These are phyloP conservation scores for Lathyrus oleraceus DNA, from an alignment of 306 rosid genomes.

Conservation along the genomic window DNA sequence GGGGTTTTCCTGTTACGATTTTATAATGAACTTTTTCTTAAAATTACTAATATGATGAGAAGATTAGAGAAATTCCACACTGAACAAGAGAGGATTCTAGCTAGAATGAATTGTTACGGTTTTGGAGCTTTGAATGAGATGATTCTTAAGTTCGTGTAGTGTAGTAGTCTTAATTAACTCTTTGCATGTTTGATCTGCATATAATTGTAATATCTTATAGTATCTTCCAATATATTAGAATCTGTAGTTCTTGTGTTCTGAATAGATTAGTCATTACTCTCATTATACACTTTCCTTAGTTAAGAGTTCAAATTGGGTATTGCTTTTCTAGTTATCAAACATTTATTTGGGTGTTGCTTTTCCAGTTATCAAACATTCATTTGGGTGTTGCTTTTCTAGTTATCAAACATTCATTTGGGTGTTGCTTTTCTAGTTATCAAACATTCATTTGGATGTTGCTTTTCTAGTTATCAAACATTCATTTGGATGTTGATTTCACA, in stretches of 20 bases:
- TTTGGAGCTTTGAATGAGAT: background rate
- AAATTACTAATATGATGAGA: background rate
- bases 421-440: constrained; percentile 11
- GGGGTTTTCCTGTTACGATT: constrained; percentile 16
- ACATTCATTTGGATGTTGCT: constrained; percentile 6
- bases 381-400: background rate
- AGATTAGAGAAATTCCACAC: background rate
- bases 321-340: no score
- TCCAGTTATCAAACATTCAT: constrained; percentile 5
- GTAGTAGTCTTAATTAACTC: background rate
- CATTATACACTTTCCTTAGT: background rate
- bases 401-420: background rate
- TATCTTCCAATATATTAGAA: background rate
- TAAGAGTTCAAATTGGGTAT: background rate
- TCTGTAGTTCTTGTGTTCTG: background rate
- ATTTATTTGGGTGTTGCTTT: constrained; percentile 16
- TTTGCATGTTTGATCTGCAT: background rate
- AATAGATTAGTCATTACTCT: background rate
- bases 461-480: constrained; percentile 6
- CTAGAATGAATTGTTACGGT: background rate
- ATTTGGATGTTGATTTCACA: constrained; percentile 1
- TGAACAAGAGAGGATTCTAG: background rate
- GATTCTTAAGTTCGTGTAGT: background rate
- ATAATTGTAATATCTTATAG: background rate
- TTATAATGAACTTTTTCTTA: constrained; percentile 1